Evolutionary conservation across 2,329 filamentous ascomycete species (phyloP), one percentile per base, ranked within the genome.

Genomic region (Colletotrichum tropicale): DNA sequence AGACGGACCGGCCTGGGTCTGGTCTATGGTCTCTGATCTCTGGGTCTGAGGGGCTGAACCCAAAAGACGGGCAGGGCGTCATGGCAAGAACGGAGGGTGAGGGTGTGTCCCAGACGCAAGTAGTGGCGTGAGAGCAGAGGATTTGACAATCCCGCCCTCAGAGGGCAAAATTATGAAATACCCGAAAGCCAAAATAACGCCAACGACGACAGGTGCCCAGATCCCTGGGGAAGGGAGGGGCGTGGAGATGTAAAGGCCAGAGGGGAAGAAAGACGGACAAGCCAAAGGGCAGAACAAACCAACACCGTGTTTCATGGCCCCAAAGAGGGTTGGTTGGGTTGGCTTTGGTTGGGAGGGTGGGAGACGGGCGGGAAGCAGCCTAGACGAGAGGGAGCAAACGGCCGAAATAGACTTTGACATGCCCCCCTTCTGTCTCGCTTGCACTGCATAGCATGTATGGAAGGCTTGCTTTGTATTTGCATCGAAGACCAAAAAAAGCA

Each of bases 281-380:
- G 32, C n/a, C 43, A 52, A 52, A 52, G n/a, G 38, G 24, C 58
- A 61, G 30, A 61, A 61, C 55, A 32, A 52, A 52, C 58, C 58
- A 32, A 32, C 58, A 61, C 30, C 52, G n/a, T 74, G 67, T 74
- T 74, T 74, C 71, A 74, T 21, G 48, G 60, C 52, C 36, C 48
- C 55, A 32, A 34, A 36, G 70, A 18, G 38, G 70, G 64, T 66
- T 52, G 43, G 38, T 48, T 48, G 43, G 43, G 43, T 21, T 52
- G 43, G 10, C 43, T 52, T 52, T 52, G 43, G 43, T 52, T 52
- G 43, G 43, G n/a, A 52, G 43, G 43, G 10, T 52, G 43, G 43
- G 43, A 48, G 43, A 48, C 36, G 43, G 43, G 43, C 43, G 36
- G 70, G 48, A 34, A 30, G 70, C 18, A 38, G 10, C 43, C 43